phyloP scores from a whole-genome alignment of 2,329 filamentous ascomycete genomes.

The Aspergillus sp. region DNA sequence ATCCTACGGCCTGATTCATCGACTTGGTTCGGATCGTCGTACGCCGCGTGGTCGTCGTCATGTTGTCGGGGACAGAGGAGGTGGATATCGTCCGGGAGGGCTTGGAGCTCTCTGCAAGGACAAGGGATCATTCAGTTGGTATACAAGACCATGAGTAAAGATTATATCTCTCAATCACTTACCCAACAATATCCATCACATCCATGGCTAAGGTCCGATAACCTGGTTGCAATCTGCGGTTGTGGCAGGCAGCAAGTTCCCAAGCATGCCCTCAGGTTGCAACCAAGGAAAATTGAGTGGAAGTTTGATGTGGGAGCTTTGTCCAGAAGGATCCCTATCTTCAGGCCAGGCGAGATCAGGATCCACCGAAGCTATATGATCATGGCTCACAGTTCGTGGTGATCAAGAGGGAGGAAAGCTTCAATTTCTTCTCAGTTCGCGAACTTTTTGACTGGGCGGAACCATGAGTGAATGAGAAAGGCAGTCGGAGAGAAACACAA shows the following conservation, averaged over 20 bases:
- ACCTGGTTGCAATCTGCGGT: conserved; percentile 6
- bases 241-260: not conserved
- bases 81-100: conserved; percentile 52
- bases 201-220: conserved; percentile 31
- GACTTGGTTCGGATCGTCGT: conserved; percentile 55
- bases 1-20: conserved; percentile 44
- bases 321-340: not conserved
- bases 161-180: conserved; percentile 17
- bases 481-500: not conserved
- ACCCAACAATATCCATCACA: conserved; percentile 44
- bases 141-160: conserved; percentile 1
- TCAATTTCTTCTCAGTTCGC: conserved; percentile 2
- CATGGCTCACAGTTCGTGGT: conserved; percentile 11
- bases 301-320: not conserved
- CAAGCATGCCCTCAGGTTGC: not conserved
- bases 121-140: conserved; percentile 11
- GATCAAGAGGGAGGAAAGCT: conserved; percentile 4
- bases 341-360: not conserved
- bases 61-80: conserved; percentile 66
- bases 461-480: not conserved
- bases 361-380: conserved; percentile 7
- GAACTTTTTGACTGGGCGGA: not conserved
- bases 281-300: not conserved
- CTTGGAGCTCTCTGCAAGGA: conserved; percentile 40
- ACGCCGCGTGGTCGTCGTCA: conserved; percentile 64